Evolutionary conservation across 768 basidiomycete species (phyloP).

Genomic region (Podaxis rugospora): DNA sequence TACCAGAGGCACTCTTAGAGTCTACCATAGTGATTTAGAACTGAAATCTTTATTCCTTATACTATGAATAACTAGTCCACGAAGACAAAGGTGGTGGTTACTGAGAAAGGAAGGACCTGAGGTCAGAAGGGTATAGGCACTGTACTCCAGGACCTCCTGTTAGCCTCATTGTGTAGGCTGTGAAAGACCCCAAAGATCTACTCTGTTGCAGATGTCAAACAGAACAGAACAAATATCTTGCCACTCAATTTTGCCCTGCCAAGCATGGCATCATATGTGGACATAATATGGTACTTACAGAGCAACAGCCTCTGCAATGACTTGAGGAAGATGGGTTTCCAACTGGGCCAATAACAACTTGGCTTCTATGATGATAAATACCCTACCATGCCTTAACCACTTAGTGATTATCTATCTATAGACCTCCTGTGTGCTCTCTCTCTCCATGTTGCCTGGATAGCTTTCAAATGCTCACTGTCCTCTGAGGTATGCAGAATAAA

Average conservation of each 20-base stretch:
- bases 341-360: not conserved
- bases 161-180: too few relatives aligned
- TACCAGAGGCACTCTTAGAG: too few relatives aligned
- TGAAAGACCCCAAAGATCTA: not conserved
- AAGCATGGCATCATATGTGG: not conserved
- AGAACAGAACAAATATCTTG: not conserved
- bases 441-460: not conserved
- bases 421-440: not conserved
- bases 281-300: not conserved
- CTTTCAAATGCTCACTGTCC: not conserved
- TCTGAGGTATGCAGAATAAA: not conserved
- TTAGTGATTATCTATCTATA: not conserved
- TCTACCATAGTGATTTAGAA: too few relatives aligned
- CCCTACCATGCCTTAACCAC: not conserved
- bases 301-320: not conserved
- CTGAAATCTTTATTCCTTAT: too few relatives aligned
- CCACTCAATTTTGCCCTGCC: not conserved
- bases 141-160: too few relatives aligned
- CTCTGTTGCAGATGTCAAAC: not conserved
- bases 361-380: not conserved
- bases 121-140: too few relatives aligned
- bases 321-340: not conserved
- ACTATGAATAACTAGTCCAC: too few relatives aligned
- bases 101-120: too few relatives aligned
- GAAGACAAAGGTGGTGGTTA: too few relatives aligned